Percentiles rank a stretch among this genome's conserved stretches.
phyloP scores from a whole-genome alignment of 768 basidiomycete species.

The Xerocomellus amylosporus region DNA sequence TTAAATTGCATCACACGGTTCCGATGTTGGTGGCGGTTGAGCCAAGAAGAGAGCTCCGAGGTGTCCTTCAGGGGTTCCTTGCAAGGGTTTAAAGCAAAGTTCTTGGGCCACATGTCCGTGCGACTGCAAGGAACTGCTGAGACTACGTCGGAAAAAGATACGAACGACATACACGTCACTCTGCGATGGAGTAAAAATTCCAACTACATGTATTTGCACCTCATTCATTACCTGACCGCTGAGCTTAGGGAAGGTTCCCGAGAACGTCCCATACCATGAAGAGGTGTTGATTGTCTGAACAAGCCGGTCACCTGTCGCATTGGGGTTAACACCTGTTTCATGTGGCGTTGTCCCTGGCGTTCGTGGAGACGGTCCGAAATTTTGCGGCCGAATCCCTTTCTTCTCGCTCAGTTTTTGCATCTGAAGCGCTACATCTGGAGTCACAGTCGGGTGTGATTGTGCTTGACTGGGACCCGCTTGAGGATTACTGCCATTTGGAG shows the following conservation, averaged over 20 bases:
- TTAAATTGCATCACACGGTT: constrained; percentile 43
- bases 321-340: constrained; percentile 4
- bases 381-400: constrained; percentile 33
- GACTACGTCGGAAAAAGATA: neutral
- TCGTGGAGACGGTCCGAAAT: constrained; percentile 15
- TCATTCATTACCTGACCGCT: constrained; percentile 37
- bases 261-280: constrained; percentile 49
- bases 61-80: constrained; percentile 40
- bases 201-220: constrained; percentile 40
- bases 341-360: constrained; percentile 17
- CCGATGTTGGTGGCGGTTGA: constrained; percentile 35
- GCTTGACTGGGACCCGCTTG: constrained; percentile 17
- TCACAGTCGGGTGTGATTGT: neutral
- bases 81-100: constrained; percentile 41
- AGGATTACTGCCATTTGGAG: constrained; percentile 3
- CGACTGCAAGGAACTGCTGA: constrained; percentile 37
- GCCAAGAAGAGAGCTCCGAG: constrained; percentile 46
- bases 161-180: constrained; percentile 34
- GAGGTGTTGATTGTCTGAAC: neutral
- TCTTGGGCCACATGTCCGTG: constrained; percentile 51
- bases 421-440: constrained; percentile 35
- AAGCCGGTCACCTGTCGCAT: neutral
- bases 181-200: constrained; percentile 16
- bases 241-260: constrained; percentile 38
- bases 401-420: constrained; percentile 52